Percentiles rank a stretch among this genome's conserved stretches.
These are phyloP conservation scores for Ascobolus immersus DNA, from an alignment of 495 filamentous ascomycete species.

Conservation along the genomic window DNA sequence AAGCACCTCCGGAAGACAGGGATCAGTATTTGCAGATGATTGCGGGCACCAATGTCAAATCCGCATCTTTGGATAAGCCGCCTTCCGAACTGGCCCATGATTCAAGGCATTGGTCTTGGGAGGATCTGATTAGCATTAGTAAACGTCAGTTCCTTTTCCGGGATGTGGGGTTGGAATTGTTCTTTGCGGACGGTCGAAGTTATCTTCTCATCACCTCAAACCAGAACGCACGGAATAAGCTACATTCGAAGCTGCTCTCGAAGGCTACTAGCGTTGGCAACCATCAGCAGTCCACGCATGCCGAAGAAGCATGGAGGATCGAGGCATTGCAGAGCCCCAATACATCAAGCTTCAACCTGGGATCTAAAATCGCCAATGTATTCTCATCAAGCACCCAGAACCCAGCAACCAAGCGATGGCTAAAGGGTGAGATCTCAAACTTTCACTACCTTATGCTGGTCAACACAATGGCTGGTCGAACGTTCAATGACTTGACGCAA, in stretches of 20 bases:
- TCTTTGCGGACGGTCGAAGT: constrained; percentile 88
- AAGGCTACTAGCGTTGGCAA: constrained; percentile 55
- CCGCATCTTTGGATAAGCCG: constrained; percentile 32
- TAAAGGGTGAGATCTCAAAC: constrained; percentile 84
- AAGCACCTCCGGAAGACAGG: constrained; percentile 74
- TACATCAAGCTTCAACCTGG: constrained; percentile 44
- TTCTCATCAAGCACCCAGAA: constrained; percentile 49
- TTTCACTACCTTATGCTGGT: constrained; percentile 97
- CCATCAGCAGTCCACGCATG: constrained; percentile 24
- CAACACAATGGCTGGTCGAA: constrained; percentile 88
- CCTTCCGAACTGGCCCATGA: constrained; percentile 36
- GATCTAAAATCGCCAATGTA: constrained; percentile 81
- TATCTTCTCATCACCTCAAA: constrained; percentile 71
- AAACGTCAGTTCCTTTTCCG: constrained; percentile 87
- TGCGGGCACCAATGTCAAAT: constrained; percentile 49
- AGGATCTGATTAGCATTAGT: constrained; percentile 83
- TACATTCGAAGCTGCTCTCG: constrained; percentile 42
- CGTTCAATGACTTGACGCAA: constrained; percentile 93
- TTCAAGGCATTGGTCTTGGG: constrained; percentile 77
- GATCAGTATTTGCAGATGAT: constrained; percentile 91
- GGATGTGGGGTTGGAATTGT: constrained; percentile 82
- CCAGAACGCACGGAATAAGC: constrained; percentile 42
- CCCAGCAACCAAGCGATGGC: constrained; percentile 73
- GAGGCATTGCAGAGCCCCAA: constrained; percentile 68
- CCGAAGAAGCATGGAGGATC: constrained; percentile 57